Conservation (phyloP, 176 grass and related monocot genomes). For the Triticum timopheevii region DNA sequence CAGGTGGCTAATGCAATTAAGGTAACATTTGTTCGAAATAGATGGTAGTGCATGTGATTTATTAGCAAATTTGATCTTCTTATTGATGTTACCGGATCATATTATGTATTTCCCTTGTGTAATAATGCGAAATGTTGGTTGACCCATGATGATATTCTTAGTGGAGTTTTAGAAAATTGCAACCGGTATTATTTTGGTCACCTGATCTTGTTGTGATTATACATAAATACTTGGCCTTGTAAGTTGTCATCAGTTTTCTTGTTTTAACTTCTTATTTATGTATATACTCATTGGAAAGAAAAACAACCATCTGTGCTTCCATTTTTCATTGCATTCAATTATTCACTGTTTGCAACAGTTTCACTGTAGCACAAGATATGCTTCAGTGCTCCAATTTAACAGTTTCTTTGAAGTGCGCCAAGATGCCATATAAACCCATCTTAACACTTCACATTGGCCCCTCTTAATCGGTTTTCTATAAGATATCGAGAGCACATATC, state of each 20-base stretch:
- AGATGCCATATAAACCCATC: background rate
- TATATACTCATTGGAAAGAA: background rate
- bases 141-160: background rate
- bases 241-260: background rate
- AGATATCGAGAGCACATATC: background rate
- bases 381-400: background rate
- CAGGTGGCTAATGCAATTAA: conserved; percentile 87
- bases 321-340: background rate
- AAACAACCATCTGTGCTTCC: background rate
- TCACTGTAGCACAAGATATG: background rate
- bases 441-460: background rate
- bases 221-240: background rate
- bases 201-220: conserved; percentile 1
- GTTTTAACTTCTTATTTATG: background rate
- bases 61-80: background rate
- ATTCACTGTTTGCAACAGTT: conserved; percentile 3
- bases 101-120: background rate
- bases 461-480: background rate
- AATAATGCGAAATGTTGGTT: background rate
- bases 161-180: background rate
- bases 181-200: background rate
- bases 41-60: background rate
- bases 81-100: background rate
- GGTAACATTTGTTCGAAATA: conserved; percentile 38
- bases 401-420: background rate